Evolutionary conservation across 2,329 filamentous ascomycete genomes (phyloP).

Genomic region (Neofusicoccum sp.): DNA sequence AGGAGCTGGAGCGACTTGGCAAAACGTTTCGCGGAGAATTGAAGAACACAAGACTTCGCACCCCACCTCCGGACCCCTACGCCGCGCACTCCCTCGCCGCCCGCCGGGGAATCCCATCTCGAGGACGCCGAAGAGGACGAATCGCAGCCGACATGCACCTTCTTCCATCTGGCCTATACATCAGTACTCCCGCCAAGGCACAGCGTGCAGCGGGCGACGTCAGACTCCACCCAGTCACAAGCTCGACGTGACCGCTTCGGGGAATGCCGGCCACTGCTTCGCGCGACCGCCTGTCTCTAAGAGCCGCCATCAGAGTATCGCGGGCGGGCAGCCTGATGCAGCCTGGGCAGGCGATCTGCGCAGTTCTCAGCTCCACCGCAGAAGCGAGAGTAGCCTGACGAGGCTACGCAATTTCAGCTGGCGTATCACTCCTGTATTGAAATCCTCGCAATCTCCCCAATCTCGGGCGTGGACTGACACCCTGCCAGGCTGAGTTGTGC

Average conservation of each 20-base stretch:
- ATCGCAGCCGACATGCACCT: background rate
- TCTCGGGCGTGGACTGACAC: background rate
- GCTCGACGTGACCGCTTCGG: background rate
- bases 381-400: background rate
- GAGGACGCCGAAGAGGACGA: background rate
- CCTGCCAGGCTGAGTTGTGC: background rate
- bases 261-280: background rate
- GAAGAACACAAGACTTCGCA: conserved; percentile 12
- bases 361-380: conserved; percentile 15
- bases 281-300: background rate
- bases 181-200: background rate
- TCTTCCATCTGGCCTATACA: background rate
- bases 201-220: background rate
- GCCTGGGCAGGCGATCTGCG: background rate
- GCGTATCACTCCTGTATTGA: background rate
- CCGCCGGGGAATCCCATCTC: background rate
- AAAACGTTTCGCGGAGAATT: background rate
- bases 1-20: background rate
- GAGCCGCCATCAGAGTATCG: background rate
- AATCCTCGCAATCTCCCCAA: no score
- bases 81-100: background rate
- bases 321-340: background rate
- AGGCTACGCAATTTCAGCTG: conserved; percentile 1
- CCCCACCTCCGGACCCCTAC: background rate
- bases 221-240: background rate